These are phyloP conservation scores for Nicotiana otophora DNA, from an alignment of 257 asterid species.

Conservation along the genomic window DNA sequence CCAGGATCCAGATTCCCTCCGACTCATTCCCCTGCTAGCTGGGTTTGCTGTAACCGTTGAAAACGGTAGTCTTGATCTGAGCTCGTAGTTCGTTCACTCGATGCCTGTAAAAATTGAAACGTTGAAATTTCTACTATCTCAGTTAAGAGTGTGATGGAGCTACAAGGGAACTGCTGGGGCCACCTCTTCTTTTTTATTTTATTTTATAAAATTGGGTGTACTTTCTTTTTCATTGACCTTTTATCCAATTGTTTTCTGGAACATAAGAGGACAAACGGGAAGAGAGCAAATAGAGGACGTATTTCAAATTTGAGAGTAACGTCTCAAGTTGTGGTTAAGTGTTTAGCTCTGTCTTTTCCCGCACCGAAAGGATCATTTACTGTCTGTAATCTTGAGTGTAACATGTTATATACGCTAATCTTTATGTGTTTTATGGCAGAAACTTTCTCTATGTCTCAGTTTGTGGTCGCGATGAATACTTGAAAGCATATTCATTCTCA, in stretches of 20 bases:
- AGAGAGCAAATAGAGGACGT: constrained; percentile 18
- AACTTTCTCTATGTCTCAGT: neutral
- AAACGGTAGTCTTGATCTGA: neutral
- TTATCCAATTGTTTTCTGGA: neutral
- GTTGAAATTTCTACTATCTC: neutral
- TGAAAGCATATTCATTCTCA: neutral
- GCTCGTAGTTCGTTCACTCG: neutral
- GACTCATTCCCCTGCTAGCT: neutral
- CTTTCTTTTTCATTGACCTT: neutral
- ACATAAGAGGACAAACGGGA: constrained; percentile 4
- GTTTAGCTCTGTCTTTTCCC: neutral
- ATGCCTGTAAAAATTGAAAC: neutral
- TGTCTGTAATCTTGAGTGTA: constrained; percentile 19
- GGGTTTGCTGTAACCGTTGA: neutral
- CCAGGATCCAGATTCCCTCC: neutral
- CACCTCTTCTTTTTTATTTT: neutral
- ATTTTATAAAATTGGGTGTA: neutral
- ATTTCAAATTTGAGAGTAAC: constrained; percentile 9
- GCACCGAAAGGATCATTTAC: neutral
- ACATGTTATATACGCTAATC: constrained; percentile 12
- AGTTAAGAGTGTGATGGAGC: constrained; percentile 3
- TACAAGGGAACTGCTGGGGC: constrained; percentile 5
- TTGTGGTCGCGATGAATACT: neutral
- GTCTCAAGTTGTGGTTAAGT: neutral
- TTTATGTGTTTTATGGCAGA: neutral